phyloP scores from a whole-genome alignment of 164 flowering plant genomes.

The Warburgia ugandensis region DNA sequence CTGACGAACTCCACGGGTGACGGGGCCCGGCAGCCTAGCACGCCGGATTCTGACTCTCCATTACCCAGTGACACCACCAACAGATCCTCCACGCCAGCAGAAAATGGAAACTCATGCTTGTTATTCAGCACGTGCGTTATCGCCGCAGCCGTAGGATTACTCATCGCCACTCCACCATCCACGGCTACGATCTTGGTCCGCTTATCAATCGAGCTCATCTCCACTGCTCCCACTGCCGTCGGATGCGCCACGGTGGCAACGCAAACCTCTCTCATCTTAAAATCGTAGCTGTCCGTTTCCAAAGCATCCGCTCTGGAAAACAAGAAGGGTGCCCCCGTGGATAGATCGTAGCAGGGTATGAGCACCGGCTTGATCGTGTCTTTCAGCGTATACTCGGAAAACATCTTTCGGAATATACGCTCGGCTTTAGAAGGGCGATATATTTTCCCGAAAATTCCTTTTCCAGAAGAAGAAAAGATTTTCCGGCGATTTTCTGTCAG shows the following conservation, averaged over 20 bases:
- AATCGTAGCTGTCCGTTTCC: conserved; percentile 75
- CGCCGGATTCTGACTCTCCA: conserved; percentile 60
- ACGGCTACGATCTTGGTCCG: conserved; percentile 64
- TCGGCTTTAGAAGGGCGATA: conserved; percentile 23
- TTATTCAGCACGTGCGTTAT: conserved; percentile 97
- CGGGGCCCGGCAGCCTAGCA: conserved; percentile 61
- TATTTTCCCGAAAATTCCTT: conserved; percentile 19
- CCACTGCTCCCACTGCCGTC: conserved; percentile 49
- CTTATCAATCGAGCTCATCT: conserved; percentile 63
- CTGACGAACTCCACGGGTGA: conserved; percentile 69
- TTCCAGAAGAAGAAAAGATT: conserved; percentile 14
- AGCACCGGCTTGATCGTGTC: conserved; percentile 87
- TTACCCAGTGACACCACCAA: conserved; percentile 74
- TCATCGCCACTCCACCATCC: conserved; percentile 85
- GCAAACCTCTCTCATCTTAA: conserved; percentile 84
- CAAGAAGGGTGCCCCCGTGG: conserved; percentile 81
- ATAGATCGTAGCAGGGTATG: conserved; percentile 86
- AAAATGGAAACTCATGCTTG: conserved; percentile 94
- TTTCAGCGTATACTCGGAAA: too few relatives aligned
- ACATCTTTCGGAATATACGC: conserved; percentile 40
- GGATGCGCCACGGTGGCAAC: conserved; percentile 83
- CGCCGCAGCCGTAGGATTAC: conserved; percentile 89
- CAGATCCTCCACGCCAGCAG: conserved; percentile 87
- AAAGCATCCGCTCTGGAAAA: conserved; percentile 92
- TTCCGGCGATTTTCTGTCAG: conserved; percentile 46